Evolutionary conservation across 2,329 filamentous ascomycete genomes (phyloP).

Genomic region (Trichoderma polysporum): DNA sequence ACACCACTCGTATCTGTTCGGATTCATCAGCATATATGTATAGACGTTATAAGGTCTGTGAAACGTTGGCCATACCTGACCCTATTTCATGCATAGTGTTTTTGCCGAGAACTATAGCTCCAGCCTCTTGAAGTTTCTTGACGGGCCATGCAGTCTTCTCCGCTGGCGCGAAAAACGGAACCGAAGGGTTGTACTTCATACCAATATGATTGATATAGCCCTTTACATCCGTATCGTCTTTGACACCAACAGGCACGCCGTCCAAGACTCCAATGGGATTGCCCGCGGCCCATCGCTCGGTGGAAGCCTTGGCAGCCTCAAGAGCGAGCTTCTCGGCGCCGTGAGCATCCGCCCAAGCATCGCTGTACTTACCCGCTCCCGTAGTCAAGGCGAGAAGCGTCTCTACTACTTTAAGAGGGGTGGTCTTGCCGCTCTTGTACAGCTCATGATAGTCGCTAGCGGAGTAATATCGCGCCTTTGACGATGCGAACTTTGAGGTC

Average conservation of each 20-base stretch:
- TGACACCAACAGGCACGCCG: constrained; percentile 79
- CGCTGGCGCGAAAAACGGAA: constrained; percentile 50
- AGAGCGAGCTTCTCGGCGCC: constrained; percentile 57
- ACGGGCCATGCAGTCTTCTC: constrained; percentile 68
- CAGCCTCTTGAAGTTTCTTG: constrained; percentile 67
- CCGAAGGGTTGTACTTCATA: constrained; percentile 58
- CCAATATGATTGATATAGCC: constrained; percentile 69
- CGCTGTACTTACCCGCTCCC: constrained; percentile 60
- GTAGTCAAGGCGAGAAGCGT: constrained; percentile 68
- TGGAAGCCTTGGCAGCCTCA: constrained; percentile 70
- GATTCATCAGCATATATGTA: background rate
- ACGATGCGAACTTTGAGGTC: constrained; percentile 40
- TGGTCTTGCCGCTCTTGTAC: constrained; percentile 68
- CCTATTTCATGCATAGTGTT: constrained; percentile 80
- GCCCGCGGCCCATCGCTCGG: constrained; percentile 67
- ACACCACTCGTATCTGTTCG: constrained; percentile 72
- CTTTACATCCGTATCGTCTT: constrained; percentile 73
- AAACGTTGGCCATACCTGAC: constrained; percentile 47
- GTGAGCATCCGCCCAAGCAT: constrained; percentile 70
- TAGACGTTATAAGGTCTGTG: background rate
- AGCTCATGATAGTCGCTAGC: constrained; percentile 74
- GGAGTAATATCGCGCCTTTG: constrained; percentile 61
- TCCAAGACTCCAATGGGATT: constrained; percentile 69
- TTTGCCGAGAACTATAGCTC: constrained; percentile 74
- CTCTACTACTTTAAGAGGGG: constrained; percentile 70